Base-by-base conservation (phyloP, 2,329 filamentous ascomycete species). In the Endothia cerciana region DNA sequence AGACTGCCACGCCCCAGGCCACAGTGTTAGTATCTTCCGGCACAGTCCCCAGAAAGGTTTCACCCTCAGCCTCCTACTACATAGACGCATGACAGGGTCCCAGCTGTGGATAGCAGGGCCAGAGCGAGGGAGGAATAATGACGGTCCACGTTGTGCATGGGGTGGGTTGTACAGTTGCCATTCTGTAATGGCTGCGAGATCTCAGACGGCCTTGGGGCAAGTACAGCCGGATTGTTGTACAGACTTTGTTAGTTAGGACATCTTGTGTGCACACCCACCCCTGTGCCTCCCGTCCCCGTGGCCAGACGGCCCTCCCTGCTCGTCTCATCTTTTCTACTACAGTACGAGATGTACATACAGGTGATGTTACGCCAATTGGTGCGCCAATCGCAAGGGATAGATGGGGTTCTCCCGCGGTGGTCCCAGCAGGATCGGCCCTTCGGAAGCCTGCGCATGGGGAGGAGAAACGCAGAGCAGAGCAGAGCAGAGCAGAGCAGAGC, bases 241-340 rank as follows among this genome's bases (percentile, higher is more conserved):
- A 36, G 33, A 36, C 6, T 7, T 10, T 36, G 4, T 36, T 36
- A n/a, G n/a, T n/a, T 10, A 36, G 33, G 33, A 36, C 33, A 10
- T 36, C 33, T 10, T 43, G 41, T 43, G 41, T 43, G 25, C 25
- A 7, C 49, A 30, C 49, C 4, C 7, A 10, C 28, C 7, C 51
- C 30, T 19, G 30, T 30, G 7, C n/a, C 51, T 55, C 51, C 28
- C 51, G 15, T 17, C 51, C 28, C 30, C 6, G 28, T 6, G 17
- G 17, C 51, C 51, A 55, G 28, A n/a, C 51, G 28, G 5, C 28
- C 17, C 30, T 28, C 28, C 28, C n/a, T 13, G 28, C 51, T n/a
- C 51, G 51, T 55, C 51, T 55, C 51, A 55, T 36, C 51, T n/a
- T 33, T 43, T 19, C 17, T 51, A 25, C 47, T 22, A 51, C 47